Base-by-base conservation (phyloP, 2,329 filamentous ascomycete species). In the Phaeosphaeria sp. region DNA sequence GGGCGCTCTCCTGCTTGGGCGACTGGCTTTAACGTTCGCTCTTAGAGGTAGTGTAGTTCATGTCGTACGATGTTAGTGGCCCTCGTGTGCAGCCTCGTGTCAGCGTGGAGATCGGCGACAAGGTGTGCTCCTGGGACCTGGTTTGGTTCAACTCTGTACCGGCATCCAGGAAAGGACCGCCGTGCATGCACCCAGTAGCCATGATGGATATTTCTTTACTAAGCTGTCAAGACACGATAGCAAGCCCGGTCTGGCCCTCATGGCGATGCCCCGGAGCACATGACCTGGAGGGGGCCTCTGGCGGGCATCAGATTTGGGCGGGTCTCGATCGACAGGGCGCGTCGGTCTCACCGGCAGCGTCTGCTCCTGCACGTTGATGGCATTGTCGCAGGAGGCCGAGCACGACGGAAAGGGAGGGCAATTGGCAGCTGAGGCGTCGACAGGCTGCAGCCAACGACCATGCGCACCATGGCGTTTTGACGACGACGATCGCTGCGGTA, bases 21-120 rank as follows among this genome's bases (percentile, higher is more conserved):
- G 48, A 30, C 53, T 47, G 43, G 25, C 51, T 44, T 24, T 20
- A 53, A 27, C 25, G 45, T 17, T 45, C 25, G 50, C 50, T 44
- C 11, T 22, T 36, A 36, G 30, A 36, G 42, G 44, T 25, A 24
- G 21, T 22, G 21, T 15, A 43, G 36, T 43, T 44, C 27, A 18
- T 24, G 53, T 46, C 25, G 45, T 50, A 43, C 47, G 25, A 33
- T 13, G 30, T 50, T 46, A 27, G 55, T 51, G 27, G 27, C 48
- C 30, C 21, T n/a, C 42, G 43, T 55, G 56, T 60, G 62, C 57
- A 65, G 62, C 62, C 57, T 63, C 59, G 51, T 56, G 51, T 55
- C 54, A 33, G 53, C 43, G 59, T 55, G 36, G 48, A 63, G 65
- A 68, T 70, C 67, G 69, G 60, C 69, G 65, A 70, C 33, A 46